These are phyloP conservation scores for Colletotrichum navitas DNA, from an alignment of 2,329 filamentous ascomycete genomes.

Conservation along the genomic window DNA sequence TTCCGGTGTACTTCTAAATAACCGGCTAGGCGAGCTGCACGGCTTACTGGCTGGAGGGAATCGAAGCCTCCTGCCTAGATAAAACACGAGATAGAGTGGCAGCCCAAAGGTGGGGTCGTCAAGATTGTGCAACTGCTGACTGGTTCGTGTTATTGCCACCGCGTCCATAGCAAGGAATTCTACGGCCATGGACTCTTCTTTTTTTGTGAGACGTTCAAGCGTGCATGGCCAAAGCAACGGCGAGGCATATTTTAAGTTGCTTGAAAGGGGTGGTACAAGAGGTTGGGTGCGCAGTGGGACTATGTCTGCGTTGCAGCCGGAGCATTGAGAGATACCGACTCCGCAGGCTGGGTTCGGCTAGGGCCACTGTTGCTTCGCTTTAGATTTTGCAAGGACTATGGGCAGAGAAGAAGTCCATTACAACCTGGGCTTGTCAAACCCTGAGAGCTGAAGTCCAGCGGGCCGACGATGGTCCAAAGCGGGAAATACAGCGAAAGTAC, in stretches of 20 bases:
- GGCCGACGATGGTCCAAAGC: not conserved
- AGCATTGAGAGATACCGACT: slow-evolving; percentile 3
- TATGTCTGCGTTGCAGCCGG: not conserved
- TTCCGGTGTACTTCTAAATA: slow-evolving; percentile 25
- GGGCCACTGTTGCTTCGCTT: not conserved
- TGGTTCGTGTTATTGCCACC: slow-evolving; percentile 10
- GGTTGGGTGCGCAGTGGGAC: not conserved
- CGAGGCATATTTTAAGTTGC: not conserved
- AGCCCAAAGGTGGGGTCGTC: slow-evolving; percentile 22
- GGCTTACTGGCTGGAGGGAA: slow-evolving; percentile 16
- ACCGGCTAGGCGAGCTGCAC: slow-evolving; percentile 19
- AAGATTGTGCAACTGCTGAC: slow-evolving; percentile 16
- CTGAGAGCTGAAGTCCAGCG: not conserved
- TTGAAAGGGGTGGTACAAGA: not conserved
- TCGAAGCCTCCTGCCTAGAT: not conserved
- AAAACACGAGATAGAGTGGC: slow-evolving; percentile 27
- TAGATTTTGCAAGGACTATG: not conserved
- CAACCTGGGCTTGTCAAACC: not conserved
- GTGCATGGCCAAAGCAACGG: not conserved
- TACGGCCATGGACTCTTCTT: not conserved
- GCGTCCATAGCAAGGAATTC: not conserved
- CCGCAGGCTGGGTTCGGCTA: slow-evolving; percentile 1
- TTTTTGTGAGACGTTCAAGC: not conserved
- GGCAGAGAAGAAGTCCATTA: slow-evolving; percentile 6
- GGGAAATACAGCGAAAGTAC: slow-evolving; percentile 2